Conservation (phyloP, 2,329 filamentous ascomycete species). For the Amphichorda felina region DNA sequence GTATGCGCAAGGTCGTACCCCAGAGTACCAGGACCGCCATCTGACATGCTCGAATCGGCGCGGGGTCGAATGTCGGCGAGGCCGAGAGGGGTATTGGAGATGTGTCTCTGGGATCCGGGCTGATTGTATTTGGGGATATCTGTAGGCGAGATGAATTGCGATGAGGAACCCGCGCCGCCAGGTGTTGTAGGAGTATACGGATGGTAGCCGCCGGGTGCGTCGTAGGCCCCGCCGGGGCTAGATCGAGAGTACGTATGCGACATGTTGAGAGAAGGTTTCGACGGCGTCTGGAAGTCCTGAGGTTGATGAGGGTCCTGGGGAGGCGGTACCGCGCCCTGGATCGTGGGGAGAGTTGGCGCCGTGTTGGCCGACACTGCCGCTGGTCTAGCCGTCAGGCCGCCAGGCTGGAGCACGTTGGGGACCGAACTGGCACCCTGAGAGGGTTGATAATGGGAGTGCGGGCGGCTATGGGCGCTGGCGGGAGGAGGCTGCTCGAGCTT, state of each 20-base stretch:
- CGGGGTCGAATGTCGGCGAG: constrained; percentile 85
- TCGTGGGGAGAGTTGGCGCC: constrained; percentile 32
- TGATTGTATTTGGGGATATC: constrained; percentile 41
- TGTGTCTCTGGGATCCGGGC: constrained; percentile 45
- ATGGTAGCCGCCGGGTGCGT: constrained; percentile 40
- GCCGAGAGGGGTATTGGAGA: constrained; percentile 79
- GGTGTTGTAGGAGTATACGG: constrained; percentile 55
- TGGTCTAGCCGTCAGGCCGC: constrained; percentile 27
- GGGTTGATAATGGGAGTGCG: constrained; percentile 7
- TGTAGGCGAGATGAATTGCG: constrained; percentile 53
- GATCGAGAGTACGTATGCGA: constrained; percentile 75
- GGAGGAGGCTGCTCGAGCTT: constrained; percentile 30
- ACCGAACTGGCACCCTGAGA: constrained; percentile 23
- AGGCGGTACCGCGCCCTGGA: constrained; percentile 27
- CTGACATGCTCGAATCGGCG: constrained; percentile 69
- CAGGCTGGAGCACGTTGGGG: constrained; percentile 48
- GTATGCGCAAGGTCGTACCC: constrained; percentile 56
- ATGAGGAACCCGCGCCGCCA: constrained; percentile 30
- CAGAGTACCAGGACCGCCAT: constrained; percentile 50
- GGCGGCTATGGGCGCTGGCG: constrained; percentile 21
- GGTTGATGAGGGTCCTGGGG: constrained; percentile 13
- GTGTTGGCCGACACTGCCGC: constrained; percentile 27
- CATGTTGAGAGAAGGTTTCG: constrained; percentile 52
- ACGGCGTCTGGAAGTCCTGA: constrained; percentile 48
- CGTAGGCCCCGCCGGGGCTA: constrained; percentile 57